Evolutionary conservation across 164 flowering plant species (phyloP).

Genomic region (Saururus chinensis): DNA sequence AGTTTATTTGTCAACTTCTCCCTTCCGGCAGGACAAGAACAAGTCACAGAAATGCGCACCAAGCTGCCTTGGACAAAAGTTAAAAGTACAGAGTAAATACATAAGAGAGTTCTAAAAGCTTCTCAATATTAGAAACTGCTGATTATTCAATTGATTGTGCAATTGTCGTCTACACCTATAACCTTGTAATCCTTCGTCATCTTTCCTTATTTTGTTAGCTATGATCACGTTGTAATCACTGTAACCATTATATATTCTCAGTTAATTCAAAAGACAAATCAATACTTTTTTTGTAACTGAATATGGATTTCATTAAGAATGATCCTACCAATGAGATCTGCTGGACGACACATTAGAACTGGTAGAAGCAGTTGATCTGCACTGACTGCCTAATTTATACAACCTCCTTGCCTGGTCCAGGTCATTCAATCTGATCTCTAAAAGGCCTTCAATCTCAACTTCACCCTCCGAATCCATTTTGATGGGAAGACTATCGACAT

Average conservation of each 20-base stretch:
- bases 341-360: slow-evolving; percentile 43
- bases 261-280: too few species aligned
- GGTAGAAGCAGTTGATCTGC: slow-evolving; percentile 58
- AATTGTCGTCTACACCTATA: too few species aligned
- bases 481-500: slow-evolving; percentile 35
- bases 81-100: too few species aligned
- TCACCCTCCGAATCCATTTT: slow-evolving; percentile 42
- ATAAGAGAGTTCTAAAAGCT: too few species aligned
- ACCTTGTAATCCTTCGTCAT: too few species aligned
- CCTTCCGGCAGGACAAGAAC: slow-evolving; percentile 36
- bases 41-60: slow-evolving; percentile 41
- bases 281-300: too few species aligned
- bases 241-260: too few species aligned
- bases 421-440: slow-evolving; percentile 37
- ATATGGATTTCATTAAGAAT: too few species aligned
- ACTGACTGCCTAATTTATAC: slow-evolving; percentile 41
- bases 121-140: too few species aligned
- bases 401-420: slow-evolving; percentile 40
- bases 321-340: slow-evolving; percentile 66
- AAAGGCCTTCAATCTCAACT: slow-evolving; percentile 46
- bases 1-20: slow-evolving; percentile 39
- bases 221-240: too few species aligned
- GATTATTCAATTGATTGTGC: too few species aligned
- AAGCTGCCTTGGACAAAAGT: slow-evolving; percentile 29
- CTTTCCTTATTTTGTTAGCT: too few species aligned